phyloP scores from a whole-genome alignment of 2,329 filamentous ascomycete genomes.

The Trichoderma sp. region DNA sequence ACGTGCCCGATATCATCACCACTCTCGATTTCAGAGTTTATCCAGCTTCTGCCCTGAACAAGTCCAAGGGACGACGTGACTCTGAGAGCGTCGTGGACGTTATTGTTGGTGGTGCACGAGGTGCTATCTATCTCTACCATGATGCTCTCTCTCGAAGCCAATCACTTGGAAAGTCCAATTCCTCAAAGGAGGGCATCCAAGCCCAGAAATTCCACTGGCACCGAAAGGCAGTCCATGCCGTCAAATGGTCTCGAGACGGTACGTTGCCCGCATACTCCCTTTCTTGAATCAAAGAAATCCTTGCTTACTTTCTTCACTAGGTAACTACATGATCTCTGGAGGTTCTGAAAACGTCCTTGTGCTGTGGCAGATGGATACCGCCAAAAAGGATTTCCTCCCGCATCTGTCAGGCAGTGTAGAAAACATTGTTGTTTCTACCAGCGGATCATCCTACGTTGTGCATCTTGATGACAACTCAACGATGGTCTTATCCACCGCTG shows the following conservation, averaged over 20 bases:
- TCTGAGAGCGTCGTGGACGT: constrained; percentile 60
- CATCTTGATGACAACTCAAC: constrained; percentile 89
- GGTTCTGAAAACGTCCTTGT: constrained; percentile 86
- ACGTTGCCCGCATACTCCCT: constrained; percentile 25
- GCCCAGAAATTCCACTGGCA: constrained; percentile 86
- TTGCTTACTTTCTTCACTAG: constrained; percentile 44
- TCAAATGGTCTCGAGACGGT: constrained; percentile 95
- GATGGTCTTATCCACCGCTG: constrained; percentile 85
- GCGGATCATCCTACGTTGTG: constrained; percentile 76
- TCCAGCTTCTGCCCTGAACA: constrained; percentile 19
- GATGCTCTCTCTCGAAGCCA: constrained; percentile 64
- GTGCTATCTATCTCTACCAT: constrained; percentile 77
- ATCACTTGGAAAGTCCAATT: constrained; percentile 37
- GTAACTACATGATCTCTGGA: constrained; percentile 91
- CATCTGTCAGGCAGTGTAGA: constrained; percentile 84
- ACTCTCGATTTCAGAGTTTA: constrained; percentile 61
- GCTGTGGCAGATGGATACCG: constrained; percentile 89
- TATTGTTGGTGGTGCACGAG: constrained; percentile 71
- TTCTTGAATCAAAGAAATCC: constrained; percentile 20
- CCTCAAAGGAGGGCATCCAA: constrained; percentile 48
- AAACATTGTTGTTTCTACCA: constrained; percentile 76
- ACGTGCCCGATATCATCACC: constrained; percentile 61
- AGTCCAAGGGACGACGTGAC: constrained; percentile 29
- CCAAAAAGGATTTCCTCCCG: constrained; percentile 78
- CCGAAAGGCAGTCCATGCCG: constrained; percentile 72